Evolutionary conservation across 2,329 filamentous ascomycete species (phyloP).

Genomic region (Hypoxylon sp.): DNA sequence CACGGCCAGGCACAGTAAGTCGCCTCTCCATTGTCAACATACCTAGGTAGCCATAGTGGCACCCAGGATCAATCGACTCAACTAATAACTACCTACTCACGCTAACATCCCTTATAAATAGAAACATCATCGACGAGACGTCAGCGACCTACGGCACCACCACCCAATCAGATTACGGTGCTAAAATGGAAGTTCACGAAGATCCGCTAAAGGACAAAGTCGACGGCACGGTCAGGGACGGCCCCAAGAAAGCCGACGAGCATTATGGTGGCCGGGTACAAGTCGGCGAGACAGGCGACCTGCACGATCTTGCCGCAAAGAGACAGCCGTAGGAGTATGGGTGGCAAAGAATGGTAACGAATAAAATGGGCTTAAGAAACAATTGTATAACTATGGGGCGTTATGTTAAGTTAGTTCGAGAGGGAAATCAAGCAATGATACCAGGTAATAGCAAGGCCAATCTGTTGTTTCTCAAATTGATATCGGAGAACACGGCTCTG

Average conservation of each 20-base stretch:
- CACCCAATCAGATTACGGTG: constrained; percentile 42
- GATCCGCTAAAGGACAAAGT: constrained; percentile 53
- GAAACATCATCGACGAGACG: constrained; percentile 49
- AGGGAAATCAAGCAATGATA: background rate
- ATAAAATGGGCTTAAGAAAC: background rate
- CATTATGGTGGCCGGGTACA: constrained; percentile 50
- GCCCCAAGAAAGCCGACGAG: constrained; percentile 52
- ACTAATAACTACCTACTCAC: background rate
- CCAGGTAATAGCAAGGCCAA: background rate
- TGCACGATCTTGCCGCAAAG: constrained; percentile 53
- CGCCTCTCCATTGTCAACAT: background rate
- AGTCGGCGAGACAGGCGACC: constrained; percentile 54
- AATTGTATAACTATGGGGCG: constrained; percentile 14
- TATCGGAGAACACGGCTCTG: background rate
- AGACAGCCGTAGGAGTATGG: constrained; percentile 40
- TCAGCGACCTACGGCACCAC: constrained; percentile 38
- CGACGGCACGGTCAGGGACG: constrained; percentile 51
- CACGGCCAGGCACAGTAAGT: constrained; percentile 47
- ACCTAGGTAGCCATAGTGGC: background rate
- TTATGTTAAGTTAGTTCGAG: background rate
- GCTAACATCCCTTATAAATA: constrained; percentile 18
- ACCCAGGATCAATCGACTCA: background rate
- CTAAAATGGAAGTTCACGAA: constrained; percentile 40
- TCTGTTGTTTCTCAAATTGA: background rate
- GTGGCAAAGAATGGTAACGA: background rate